These are phyloP conservation scores for Rhodotorula sp. DNA, from an alignment of 1,284 basidiomycete genomes.

Conservation along the genomic window DNA sequence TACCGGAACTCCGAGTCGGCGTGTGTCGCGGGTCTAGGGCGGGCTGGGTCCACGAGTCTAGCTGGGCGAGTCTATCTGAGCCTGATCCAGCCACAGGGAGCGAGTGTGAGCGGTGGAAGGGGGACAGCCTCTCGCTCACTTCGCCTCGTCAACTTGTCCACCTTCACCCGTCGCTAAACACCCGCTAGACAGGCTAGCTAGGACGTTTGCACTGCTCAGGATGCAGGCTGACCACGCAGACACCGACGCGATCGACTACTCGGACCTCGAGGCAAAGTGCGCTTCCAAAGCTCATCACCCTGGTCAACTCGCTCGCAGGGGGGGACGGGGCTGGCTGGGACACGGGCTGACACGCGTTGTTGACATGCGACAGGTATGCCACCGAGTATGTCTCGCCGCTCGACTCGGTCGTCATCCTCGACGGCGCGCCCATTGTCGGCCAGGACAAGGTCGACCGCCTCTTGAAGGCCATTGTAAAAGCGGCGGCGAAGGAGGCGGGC, in stretches of 20 bases:
- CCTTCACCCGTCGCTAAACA: neutral
- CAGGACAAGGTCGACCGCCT: constrained; percentile 49
- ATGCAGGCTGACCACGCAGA: constrained; percentile 48
- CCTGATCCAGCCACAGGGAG: neutral
- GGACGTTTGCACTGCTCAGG: neutral
- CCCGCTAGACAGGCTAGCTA: neutral
- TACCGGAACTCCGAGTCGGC: neutral
- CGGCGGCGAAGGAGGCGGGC: constrained; percentile 49
- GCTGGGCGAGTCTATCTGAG: neutral
- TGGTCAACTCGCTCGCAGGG: neutral
- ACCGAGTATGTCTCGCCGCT: constrained; percentile 50
- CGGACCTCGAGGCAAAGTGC: constrained; percentile 90
- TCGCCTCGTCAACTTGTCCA: neutral
- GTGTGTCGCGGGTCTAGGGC: too few relatives aligned
- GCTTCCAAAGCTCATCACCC: constrained; percentile 36
- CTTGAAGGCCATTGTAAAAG: constrained; percentile 50
- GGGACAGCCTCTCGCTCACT: neutral
- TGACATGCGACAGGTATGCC: constrained; percentile 39
- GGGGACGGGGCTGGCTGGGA: neutral
- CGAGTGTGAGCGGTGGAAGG: neutral
- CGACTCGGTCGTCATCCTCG: constrained; percentile 52
- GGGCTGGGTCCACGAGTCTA: neutral
- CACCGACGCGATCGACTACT: constrained; percentile 77
- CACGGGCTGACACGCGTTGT: neutral
- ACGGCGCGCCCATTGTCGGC: constrained; percentile 51